Conservation (phyloP, 2,329 filamentous ascomycete genomes). For the Microcera coccophila region DNA sequence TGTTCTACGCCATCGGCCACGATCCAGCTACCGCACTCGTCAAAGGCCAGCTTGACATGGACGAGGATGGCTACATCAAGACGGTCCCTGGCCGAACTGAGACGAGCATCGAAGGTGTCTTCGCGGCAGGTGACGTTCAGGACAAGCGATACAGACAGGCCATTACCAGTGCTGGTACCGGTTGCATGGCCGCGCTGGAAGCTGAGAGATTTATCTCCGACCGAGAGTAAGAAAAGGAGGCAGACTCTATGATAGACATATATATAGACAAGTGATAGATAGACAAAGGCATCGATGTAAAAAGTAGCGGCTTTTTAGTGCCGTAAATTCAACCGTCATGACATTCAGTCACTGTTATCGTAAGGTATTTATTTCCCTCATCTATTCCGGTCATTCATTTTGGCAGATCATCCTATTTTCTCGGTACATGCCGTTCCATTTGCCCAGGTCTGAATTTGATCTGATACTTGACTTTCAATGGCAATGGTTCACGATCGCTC, state of each 20-base stretch:
- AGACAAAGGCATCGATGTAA: conserved; percentile 8
- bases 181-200: conserved; percentile 92
- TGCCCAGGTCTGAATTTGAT: too few relatives aligned
- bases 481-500: conserved; percentile 30
- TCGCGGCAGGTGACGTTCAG: conserved; percentile 95
- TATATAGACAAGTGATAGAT: conserved; percentile 15
- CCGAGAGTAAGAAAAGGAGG: conserved; percentile 50
- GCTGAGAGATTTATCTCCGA: conserved; percentile 91
- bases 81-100: conserved; percentile 84
- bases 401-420: too few relatives aligned
- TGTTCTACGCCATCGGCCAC: conserved; percentile 97
- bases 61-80: conserved; percentile 85
- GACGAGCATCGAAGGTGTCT: conserved; percentile 87
- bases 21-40: conserved; percentile 89
- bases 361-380: background rate
- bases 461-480: too few relatives aligned
- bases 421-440: too few relatives aligned
- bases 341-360: conserved; percentile 5
- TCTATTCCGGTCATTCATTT: too few relatives aligned
- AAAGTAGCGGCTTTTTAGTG: conserved; percentile 8
- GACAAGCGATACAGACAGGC: conserved; percentile 98
- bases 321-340: conserved; percentile 9
- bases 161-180: conserved; percentile 92
- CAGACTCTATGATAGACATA: conserved; percentile 18
- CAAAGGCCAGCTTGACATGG: conserved; percentile 84